phyloP scores from a whole-genome alignment of 2,329 filamentous ascomycete species.

The Verticillium klebahnii region DNA sequence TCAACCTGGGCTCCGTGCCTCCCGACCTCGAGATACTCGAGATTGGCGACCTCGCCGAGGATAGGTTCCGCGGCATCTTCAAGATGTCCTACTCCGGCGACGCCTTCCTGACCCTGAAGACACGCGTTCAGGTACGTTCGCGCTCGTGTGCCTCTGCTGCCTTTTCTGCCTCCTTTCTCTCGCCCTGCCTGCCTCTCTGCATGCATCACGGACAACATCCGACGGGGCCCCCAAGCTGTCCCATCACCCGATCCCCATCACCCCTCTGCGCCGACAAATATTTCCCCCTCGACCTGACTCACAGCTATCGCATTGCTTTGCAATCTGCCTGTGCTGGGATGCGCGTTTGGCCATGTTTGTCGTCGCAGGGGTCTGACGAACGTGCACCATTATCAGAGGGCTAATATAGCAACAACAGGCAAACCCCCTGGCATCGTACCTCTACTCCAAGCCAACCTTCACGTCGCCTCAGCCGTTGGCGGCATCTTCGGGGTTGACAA shows the following conservation, averaged over 20 bases:
- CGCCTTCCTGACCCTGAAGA: constrained; percentile 91
- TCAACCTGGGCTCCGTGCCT: constrained; percentile 92
- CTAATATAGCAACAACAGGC: constrained; percentile 59
- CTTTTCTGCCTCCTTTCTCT: background rate
- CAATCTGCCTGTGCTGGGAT: constrained; percentile 30
- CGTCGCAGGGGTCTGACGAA: constrained; percentile 13
- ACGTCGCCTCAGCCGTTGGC: constrained; percentile 90
- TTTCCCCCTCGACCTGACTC: constrained; percentile 1
- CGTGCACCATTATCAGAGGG: constrained; percentile 27
- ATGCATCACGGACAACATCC: background rate
- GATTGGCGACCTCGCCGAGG: constrained; percentile 95
- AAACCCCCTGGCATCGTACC: constrained; percentile 93
- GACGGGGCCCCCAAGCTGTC: background rate
- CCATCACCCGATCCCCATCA: constrained; percentile 1
- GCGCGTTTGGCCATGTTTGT: constrained; percentile 18
- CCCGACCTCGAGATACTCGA: constrained; percentile 95
- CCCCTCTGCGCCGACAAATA: constrained; percentile 8
- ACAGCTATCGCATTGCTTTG: constrained; percentile 24
- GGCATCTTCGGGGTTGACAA: constrained; percentile 86
- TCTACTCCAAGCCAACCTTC: constrained; percentile 86
- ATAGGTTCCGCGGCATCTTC: constrained; percentile 96
- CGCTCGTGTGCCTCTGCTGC: constrained; percentile 9
- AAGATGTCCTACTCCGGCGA: constrained; percentile 98
- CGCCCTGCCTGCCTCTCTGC: background rate
- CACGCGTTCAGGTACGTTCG: constrained; percentile 76